Evolutionary conservation across 140 eudicot species (phyloP).

Genomic region (Erigeron philadelphicus): DNA sequence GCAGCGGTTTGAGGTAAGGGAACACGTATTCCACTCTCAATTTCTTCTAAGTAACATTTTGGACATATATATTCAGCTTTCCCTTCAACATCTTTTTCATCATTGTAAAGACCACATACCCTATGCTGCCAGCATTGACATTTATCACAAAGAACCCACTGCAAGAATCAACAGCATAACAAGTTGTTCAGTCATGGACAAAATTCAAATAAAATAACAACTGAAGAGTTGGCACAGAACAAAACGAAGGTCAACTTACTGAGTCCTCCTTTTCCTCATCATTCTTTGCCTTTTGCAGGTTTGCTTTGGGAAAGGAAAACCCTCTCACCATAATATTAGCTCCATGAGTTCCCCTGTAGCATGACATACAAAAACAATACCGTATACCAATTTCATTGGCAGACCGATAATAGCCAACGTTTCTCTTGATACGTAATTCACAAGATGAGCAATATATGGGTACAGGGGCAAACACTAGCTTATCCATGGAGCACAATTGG

Average conservation of each 20-base stretch:
- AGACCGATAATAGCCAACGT: constrained; percentile 43
- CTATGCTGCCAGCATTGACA: constrained; percentile 89
- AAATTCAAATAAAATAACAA: constrained; percentile 8
- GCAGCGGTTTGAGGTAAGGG: constrained; percentile 43
- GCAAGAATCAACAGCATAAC: constrained; percentile 25
- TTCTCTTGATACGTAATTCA: constrained; percentile 43
- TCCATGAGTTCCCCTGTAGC: constrained; percentile 50
- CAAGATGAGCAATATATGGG: constrained; percentile 69
- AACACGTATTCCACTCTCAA: constrained; percentile 44
- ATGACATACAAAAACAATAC: constrained; percentile 46
- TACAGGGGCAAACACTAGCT: constrained; percentile 51
- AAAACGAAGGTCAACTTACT: constrained; percentile 36
- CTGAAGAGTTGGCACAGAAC: not conserved
- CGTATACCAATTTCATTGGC: constrained; percentile 31
- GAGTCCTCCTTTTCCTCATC: constrained; percentile 52
- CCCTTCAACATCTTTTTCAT: constrained; percentile 55
- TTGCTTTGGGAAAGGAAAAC: constrained; percentile 39
- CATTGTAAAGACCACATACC: constrained; percentile 70
- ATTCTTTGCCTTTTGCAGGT: constrained; percentile 42
- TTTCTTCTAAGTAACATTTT: constrained; percentile 53
- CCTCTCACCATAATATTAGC: constrained; percentile 43
- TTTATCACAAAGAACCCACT: constrained; percentile 93
- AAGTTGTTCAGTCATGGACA: constrained; percentile 14
- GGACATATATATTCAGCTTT: constrained; percentile 68
- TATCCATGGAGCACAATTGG: constrained; percentile 56